Conservation (phyloP, 345 rosid genomes). For the Punica granatum region DNA sequence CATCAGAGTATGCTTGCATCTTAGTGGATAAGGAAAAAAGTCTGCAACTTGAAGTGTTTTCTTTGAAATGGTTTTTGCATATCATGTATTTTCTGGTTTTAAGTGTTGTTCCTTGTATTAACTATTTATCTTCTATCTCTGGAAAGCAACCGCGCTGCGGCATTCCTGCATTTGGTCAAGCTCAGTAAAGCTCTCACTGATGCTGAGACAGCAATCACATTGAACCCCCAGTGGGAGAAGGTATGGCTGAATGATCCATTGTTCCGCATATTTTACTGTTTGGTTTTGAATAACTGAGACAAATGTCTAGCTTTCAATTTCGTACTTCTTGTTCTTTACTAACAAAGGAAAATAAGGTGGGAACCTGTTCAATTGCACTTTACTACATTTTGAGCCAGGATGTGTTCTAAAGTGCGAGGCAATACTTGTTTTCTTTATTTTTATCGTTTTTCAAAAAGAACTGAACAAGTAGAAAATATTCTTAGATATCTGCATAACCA, state of each 20-base stretch:
- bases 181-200: slow-evolving; percentile 89
- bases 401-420: background rate
- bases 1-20: background rate
- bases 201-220: slow-evolving; percentile 73
- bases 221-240: slow-evolving; percentile 97
- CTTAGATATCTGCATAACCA: background rate
- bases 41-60: background rate
- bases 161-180: slow-evolving; percentile 80
- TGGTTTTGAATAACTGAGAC: background rate
- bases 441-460: background rate
- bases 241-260: slow-evolving; percentile 18
- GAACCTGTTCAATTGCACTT: background rate
- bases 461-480: background rate
- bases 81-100: background rate
- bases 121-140: slow-evolving; percentile 1
- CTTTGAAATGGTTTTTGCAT: background rate
- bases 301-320: background rate
- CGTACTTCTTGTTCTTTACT: background rate
- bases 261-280: slow-evolving; percentile 4
- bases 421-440: too few species aligned
- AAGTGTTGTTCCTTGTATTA: background rate
- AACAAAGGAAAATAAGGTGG: background rate
- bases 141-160: slow-evolving; percentile 92
- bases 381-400: background rate
- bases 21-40: background rate